Percentiles rank a stretch among this genome's conserved stretches.
These are phyloP conservation scores for Trapa bicornis DNA, from an alignment of 345 rosid species.

Conservation along the genomic window DNA sequence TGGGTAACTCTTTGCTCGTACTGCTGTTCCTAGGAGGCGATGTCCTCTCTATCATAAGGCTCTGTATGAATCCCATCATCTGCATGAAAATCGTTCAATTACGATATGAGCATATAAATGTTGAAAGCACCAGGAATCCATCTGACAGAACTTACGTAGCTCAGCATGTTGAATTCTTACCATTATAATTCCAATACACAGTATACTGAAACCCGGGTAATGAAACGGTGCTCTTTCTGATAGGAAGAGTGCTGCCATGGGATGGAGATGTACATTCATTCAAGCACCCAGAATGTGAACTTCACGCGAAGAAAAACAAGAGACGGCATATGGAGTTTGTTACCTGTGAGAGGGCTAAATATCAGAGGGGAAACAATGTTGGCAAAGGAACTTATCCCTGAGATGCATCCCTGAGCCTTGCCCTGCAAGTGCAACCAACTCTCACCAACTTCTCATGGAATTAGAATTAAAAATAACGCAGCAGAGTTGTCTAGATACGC, in stretches of 20 bases:
- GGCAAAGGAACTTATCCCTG: conserved; percentile 49
- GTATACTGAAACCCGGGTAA: conserved; percentile 77
- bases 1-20: conserved; percentile 7
- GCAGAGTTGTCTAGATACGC: background rate
- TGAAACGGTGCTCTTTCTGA: conserved; percentile 62
- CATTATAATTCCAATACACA: conserved; percentile 46
- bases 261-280: background rate
- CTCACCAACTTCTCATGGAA: background rate
- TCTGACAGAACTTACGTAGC: too few species aligned
- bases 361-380: conserved; percentile 62
- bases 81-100: conserved; percentile 15
- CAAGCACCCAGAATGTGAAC: too few species aligned
- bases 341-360: conserved; percentile 86
- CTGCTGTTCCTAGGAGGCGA: conserved; percentile 3
- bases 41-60: conserved; percentile 36
- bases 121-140: too few species aligned
- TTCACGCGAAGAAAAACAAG: too few species aligned
- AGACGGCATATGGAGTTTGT: too few species aligned
- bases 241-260: conserved; percentile 59
- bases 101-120: background rate
- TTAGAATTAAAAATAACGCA: background rate
- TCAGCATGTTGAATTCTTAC: conserved; percentile 18
- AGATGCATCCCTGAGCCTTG: conserved; percentile 36
- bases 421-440: conserved; percentile 35
- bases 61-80: conserved; percentile 66